Conservation (phyloP, 371 early-diverging fungal genomes). For the Actinomucor elegans region DNA sequence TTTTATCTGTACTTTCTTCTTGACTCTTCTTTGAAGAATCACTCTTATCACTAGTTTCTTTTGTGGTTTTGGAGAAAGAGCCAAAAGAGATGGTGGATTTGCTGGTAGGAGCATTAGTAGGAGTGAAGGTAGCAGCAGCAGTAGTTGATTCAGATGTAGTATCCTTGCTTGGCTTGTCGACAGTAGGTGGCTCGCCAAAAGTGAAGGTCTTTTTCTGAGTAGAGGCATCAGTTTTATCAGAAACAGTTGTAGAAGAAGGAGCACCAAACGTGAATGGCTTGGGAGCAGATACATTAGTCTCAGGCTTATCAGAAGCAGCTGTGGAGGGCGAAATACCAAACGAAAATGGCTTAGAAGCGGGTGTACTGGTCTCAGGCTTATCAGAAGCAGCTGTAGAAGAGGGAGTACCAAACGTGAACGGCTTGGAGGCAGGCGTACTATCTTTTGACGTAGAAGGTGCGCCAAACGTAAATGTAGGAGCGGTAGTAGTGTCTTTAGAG, state of each 20-base stretch:
- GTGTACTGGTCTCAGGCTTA: background rate
- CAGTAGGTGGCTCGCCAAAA: background rate
- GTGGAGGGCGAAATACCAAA: background rate
- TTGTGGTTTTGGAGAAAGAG: too few relatives aligned
- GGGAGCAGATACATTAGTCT: background rate
- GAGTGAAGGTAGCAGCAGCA: background rate
- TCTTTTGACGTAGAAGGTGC: background rate
- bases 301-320: background rate
- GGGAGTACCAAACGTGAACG: background rate
- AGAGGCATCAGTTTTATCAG: background rate
- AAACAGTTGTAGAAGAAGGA: background rate
- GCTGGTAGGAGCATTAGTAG: too few relatives aligned
- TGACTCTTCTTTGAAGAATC: too few relatives aligned
- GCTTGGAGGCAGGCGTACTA: background rate
- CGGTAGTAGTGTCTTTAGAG: background rate
- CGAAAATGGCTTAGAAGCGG: background rate
- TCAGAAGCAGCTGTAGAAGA: background rate
- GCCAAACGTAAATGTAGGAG: constrained; percentile 1
- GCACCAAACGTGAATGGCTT: background rate
- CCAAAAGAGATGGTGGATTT: too few relatives aligned
- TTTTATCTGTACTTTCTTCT: too few relatives aligned
- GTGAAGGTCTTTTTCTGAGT: background rate
- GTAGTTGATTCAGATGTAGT: background rate
- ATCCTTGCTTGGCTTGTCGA: background rate
- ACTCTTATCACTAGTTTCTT: too few relatives aligned